A percentile compares a stretch with the other conserved stretches of the same genome.
phyloP scores from a whole-genome alignment of 352 stramenopile genomes.

The Phytophthora sansomeana region DNA sequence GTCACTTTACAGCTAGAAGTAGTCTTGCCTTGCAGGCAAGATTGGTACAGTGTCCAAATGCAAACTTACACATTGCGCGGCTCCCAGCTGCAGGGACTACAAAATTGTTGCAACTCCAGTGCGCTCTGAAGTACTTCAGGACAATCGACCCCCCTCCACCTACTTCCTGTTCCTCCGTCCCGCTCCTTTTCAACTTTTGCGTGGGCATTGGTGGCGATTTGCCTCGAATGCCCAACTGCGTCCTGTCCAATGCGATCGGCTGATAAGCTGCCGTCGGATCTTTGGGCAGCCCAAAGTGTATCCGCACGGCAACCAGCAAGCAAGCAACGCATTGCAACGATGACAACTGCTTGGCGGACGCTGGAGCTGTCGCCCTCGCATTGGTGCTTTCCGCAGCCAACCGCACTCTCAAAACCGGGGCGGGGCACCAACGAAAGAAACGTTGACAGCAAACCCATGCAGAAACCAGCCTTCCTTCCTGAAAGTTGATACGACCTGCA shows the following conservation, averaged over 20 bases:
- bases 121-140: background rate
- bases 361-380: constrained; percentile 34
- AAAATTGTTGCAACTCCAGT: too few relatives aligned
- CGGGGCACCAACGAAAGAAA: constrained; percentile 37
- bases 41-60: too few relatives aligned
- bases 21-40: too few relatives aligned
- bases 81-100: too few relatives aligned
- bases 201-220: constrained; percentile 6
- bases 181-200: background rate
- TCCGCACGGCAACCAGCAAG: constrained; percentile 1
- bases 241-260: constrained; percentile 1
- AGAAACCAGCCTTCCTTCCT: constrained; percentile 22
- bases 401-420: constrained; percentile 29
- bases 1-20: too few relatives aligned
- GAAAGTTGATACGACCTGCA: constrained; percentile 22
- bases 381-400: constrained; percentile 28
- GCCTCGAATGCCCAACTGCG: background rate
- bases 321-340: constrained; percentile 25
- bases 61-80: too few relatives aligned
- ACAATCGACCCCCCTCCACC: too few relatives aligned
- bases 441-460: constrained; percentile 18
- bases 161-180: too few relatives aligned
- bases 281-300: constrained; percentile 7
- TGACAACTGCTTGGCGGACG: constrained; percentile 18
- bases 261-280: constrained; percentile 4